phyloP scores from a whole-genome alignment of 257 asterid genomes.

The Voacanga thouarsii region DNA sequence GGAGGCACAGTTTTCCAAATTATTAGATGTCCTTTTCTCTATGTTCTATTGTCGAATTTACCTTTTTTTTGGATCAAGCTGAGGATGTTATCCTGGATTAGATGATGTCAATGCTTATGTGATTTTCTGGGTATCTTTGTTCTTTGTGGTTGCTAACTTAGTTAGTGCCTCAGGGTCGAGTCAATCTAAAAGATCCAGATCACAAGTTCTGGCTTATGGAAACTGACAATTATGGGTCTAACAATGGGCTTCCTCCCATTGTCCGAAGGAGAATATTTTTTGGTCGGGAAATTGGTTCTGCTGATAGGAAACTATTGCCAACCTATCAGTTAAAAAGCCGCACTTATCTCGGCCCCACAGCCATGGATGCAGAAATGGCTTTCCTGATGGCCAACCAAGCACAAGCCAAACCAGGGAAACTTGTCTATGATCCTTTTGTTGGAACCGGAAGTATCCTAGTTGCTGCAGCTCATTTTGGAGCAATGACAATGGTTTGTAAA shows the following conservation, averaged over 20 bases:
- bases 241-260: conserved; percentile 89
- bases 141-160: conserved; percentile 10
- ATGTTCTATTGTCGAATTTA: neutral
- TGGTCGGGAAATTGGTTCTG: conserved; percentile 78
- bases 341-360: conserved; percentile 94
- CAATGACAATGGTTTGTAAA: conserved; percentile 89
- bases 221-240: conserved; percentile 63
- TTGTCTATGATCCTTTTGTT: conserved; percentile 96
- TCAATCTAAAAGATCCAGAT: conserved; percentile 69
- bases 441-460: conserved; percentile 97
- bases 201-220: conserved; percentile 82
- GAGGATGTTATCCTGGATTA: conserved; percentile 1
- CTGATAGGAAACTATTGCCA: conserved; percentile 90
- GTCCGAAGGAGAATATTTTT: conserved; percentile 66
- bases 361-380: conserved; percentile 99
- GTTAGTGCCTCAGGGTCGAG: conserved; percentile 61
- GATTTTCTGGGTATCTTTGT: neutral
- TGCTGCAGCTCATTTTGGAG: conserved; percentile 98
- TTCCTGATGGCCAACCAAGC: conserved; percentile 99
- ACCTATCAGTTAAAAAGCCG: conserved; percentile 96
- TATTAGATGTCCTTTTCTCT: neutral
- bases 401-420: conserved; percentile 75
- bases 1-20: neutral
- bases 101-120: neutral
- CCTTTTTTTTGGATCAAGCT: neutral